Evolutionary conservation across 2,329 filamentous ascomycete species (phyloP).

Genomic region (Aspergillus sp.): DNA sequence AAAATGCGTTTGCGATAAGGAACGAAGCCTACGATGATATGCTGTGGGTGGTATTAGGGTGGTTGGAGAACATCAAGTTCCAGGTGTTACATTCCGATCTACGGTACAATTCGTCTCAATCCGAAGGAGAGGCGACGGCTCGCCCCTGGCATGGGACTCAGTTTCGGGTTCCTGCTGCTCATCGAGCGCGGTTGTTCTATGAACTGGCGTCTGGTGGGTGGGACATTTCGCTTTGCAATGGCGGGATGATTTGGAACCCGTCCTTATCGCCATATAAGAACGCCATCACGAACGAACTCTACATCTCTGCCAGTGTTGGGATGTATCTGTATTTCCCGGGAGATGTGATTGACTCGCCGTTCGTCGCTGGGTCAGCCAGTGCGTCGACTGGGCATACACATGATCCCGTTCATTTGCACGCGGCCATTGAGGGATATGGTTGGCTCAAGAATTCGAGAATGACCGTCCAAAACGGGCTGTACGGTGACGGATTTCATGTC

Average conservation of each 20-base stretch:
- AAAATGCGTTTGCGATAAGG: slow-evolving; percentile 66
- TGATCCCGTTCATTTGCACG: slow-evolving; percentile 59
- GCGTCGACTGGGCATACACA: slow-evolving; percentile 31
- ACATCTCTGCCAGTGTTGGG: slow-evolving; percentile 69
- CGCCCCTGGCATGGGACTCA: slow-evolving; percentile 64
- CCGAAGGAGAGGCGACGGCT: slow-evolving; percentile 12
- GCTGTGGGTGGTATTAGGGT: slow-evolving; percentile 87
- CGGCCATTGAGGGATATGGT: slow-evolving; percentile 67
- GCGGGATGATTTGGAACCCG: slow-evolving; percentile 89
- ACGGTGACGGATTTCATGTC: slow-evolving; percentile 84
- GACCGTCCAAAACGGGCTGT: slow-evolving; percentile 66
- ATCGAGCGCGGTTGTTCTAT: slow-evolving; percentile 78
- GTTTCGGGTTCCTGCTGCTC: slow-evolving; percentile 69
- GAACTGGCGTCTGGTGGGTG: slow-evolving; percentile 70
- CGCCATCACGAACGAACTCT: slow-evolving; percentile 89
- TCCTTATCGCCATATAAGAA: slow-evolving; percentile 81
- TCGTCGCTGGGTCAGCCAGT: slow-evolving; percentile 30
- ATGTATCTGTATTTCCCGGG: slow-evolving; percentile 91
- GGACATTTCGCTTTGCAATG: slow-evolving; percentile 71
- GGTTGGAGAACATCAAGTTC: slow-evolving; percentile 76
- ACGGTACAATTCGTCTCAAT: slow-evolving; percentile 44
- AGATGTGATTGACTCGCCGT: slow-evolving; percentile 65
- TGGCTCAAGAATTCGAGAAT: slow-evolving; percentile 78
- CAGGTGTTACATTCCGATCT: slow-evolving; percentile 58
- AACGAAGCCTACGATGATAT: slow-evolving; percentile 87